A percentile compares a stretch with the other conserved stretches of the same genome.
Conservation (phyloP, 2,329 filamentous ascomycete genomes). For the Helminthosporium solani region DNA sequence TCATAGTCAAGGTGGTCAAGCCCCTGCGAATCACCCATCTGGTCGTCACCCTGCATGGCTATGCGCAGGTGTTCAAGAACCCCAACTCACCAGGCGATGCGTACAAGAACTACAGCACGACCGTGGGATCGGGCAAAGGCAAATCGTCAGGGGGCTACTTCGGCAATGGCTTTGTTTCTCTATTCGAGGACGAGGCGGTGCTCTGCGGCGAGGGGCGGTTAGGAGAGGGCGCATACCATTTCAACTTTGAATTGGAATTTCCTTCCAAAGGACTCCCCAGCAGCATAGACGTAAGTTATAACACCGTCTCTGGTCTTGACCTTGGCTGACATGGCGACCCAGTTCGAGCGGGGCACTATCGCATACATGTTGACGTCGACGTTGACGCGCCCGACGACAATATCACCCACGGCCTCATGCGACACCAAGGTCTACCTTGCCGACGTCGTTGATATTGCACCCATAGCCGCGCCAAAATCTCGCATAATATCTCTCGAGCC, state of each 20-base stretch:
- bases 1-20: slow-evolving; percentile 71
- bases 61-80: slow-evolving; percentile 75
- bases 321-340: slow-evolving; percentile 22
- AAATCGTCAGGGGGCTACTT: slow-evolving; percentile 59
- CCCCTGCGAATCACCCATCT: slow-evolving; percentile 77
- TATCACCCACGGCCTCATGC: slow-evolving; percentile 75
- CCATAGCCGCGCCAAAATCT: slow-evolving; percentile 71
- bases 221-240: slow-evolving; percentile 73
- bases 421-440: slow-evolving; percentile 78
- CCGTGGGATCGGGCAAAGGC: slow-evolving; percentile 56
- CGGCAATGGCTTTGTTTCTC: slow-evolving; percentile 74
- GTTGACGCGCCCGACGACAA: slow-evolving; percentile 82
- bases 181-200: slow-evolving; percentile 81
- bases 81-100: slow-evolving; percentile 61
- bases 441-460: slow-evolving; percentile 82
- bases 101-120: slow-evolving; percentile 50
- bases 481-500: slow-evolving; percentile 86
- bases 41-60: slow-evolving; percentile 74
- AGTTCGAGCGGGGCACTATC: slow-evolving; percentile 96
- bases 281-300: slow-evolving; percentile 79
- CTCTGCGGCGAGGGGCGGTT: slow-evolving; percentile 76
- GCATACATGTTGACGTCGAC: slow-evolving; percentile 89
- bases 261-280: slow-evolving; percentile 73
- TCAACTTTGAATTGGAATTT: slow-evolving; percentile 73
- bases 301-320: slow-evolving; percentile 9